Base-by-base conservation (phyloP, 2,329 filamentous ascomycete genomes). In the Penicillium hesseltinei region DNA sequence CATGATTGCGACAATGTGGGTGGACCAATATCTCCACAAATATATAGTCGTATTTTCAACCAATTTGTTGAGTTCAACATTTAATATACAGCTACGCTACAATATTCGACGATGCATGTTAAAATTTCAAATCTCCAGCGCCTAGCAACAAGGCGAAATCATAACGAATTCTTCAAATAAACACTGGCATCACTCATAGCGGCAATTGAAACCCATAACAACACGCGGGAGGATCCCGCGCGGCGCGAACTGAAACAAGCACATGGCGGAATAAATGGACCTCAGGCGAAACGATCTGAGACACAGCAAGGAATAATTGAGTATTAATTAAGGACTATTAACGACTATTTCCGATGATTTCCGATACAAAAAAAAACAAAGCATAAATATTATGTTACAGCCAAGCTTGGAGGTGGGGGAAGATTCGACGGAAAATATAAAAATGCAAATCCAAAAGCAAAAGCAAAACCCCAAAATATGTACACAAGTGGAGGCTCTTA, bases 221-320 rank as follows among this genome's bases (percentile, higher is more conserved):
- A 48, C 43, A 48, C 9, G 36, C 43, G 43, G 25, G 43, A 40
- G 4, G 35, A 48, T 42, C 51, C n/a, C 51, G n/a, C 27, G 44
- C 29, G 29, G 38, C 29, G 38, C 45, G 17, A 39, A 17, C 27
- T 33, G 35, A 40, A 42, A 56, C 42, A 52, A 31, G 33, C 39
- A 56, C 53, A 51, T 48, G 51, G 51, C 42, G 33, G 51, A 27
- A 40, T 25, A 5, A 23, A 33, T 25, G 19, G 27, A 31, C 23
- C 23, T 11, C 15, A 5, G 7, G 3, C 19, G 29, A 35, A 11
- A 5, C 2, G 11, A 50, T 40, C 43, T 29, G 17, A 42, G 43
- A 46, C 49, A 51, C 25, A 40, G 54, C 36, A 57, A 52, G 54
- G 53, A 39, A 36, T 43, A 36, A 53, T 21, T 46, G 43, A 17